A percentile compares a stretch with the other conserved stretches of the same genome.
phyloP scores from a whole-genome alignment of 805 yeast genomes.

The Nakazawaea peltata region DNA sequence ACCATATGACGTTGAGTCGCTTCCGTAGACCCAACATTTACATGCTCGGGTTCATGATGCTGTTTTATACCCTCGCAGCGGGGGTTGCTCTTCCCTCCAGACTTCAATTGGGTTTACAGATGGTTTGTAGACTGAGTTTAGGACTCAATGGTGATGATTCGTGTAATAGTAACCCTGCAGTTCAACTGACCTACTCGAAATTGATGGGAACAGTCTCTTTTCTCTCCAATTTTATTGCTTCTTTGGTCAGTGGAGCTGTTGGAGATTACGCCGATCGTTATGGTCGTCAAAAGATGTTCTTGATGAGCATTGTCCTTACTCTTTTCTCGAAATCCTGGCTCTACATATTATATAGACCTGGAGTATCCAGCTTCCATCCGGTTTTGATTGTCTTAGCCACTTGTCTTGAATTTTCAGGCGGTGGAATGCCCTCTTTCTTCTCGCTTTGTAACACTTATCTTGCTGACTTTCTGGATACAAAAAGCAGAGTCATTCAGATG shows the following conservation, averaged over 20 bases:
- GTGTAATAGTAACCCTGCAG: constrained; percentile 13
- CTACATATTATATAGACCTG: no score
- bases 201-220: constrained; percentile 29
- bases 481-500: constrained; percentile 39
- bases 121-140: constrained; percentile 24
- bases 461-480: constrained; percentile 53
- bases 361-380: constrained; percentile 17
- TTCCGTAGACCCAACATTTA: constrained; percentile 46
- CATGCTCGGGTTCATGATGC: constrained; percentile 41
- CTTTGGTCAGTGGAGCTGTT: constrained; percentile 43
- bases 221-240: constrained; percentile 27
- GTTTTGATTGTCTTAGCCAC: constrained; percentile 31
- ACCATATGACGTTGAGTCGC: constrained; percentile 35
- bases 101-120: constrained; percentile 27
- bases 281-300: constrained; percentile 42
- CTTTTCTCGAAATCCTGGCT: no score
- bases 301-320: no score
- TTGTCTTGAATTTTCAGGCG: constrained; percentile 36
- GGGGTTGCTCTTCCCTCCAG: constrained; percentile 32
- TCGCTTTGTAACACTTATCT: constrained; percentile 51
- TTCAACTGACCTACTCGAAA: constrained; percentile 31
- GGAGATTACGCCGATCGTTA: constrained; percentile 48
- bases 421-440: constrained; percentile 43
- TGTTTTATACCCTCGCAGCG: constrained; percentile 31
- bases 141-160: constrained; percentile 21